These are phyloP conservation scores for Fusarium dlaminii DNA, from an alignment of 2,329 filamentous ascomycete genomes.

Conservation along the genomic window DNA sequence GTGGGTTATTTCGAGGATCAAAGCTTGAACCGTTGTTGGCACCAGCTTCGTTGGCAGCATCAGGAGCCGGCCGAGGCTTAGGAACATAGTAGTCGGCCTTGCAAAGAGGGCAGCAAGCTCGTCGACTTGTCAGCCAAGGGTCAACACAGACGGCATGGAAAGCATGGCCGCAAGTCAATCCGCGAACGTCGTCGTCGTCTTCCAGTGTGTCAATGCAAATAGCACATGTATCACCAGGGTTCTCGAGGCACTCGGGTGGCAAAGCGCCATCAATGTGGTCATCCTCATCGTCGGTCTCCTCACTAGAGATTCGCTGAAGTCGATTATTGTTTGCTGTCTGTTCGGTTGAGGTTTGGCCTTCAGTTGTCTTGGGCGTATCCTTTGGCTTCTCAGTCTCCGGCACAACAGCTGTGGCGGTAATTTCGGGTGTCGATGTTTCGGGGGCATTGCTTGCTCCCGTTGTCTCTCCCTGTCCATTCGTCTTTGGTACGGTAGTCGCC, in stretches of 20 bases:
- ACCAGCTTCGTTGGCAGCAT: constrained; percentile 50
- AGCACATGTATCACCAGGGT: constrained; percentile 91
- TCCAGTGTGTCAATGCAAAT: constrained; percentile 96
- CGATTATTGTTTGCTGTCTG: constrained; percentile 37
- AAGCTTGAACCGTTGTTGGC: constrained; percentile 38
- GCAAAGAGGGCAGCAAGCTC: constrained; percentile 96
- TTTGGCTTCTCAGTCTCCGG: constrained; percentile 38
- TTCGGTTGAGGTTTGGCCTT: constrained; percentile 40
- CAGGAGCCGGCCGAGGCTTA: constrained; percentile 75
- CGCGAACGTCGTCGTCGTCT: constrained; percentile 94
- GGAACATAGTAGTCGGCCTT: constrained; percentile 98
- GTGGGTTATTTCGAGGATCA: constrained; percentile 52
- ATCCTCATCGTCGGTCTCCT: constrained; percentile 74
- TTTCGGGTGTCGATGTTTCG: constrained; percentile 28
- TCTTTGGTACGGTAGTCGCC: constrained; percentile 36
- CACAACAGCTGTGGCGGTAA: constrained; percentile 23
- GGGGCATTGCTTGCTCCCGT: constrained; percentile 11
- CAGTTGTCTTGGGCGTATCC: constrained; percentile 17
- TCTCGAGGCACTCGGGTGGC: constrained; percentile 80
- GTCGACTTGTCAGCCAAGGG: constrained; percentile 92
- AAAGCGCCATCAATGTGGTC: constrained; percentile 85
- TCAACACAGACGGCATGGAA: constrained; percentile 97
- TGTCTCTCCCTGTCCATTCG: constrained; percentile 30
- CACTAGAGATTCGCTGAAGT: constrained; percentile 56
- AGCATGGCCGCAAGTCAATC: constrained; percentile 94